Evolutionary conservation across 345 rosid species (phyloP), one percentile per base, ranked within the genome.

Genomic region (Bruguiera sexangula): DNA sequence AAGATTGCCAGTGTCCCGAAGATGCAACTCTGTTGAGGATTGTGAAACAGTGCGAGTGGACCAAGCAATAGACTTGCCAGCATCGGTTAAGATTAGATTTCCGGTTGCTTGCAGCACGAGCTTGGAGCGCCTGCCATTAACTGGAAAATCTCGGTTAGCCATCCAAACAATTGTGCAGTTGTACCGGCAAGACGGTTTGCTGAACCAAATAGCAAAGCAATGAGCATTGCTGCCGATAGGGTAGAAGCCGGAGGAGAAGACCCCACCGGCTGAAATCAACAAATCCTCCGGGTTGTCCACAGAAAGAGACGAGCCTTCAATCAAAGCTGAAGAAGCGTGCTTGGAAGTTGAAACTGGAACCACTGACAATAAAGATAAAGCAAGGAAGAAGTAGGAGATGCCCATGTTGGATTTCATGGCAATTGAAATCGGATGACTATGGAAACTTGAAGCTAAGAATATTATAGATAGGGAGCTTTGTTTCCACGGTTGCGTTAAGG

Each of bases 141-240:
- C 82, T 0, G 85, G 85, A 10, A 36, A 2, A 55, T 73, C 71
- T 0, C 82, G 80, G 71, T 85, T 85, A 27, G 86, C 84, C 83
- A 78, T 80, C 86, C 84, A 85, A 21, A 82, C 73, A 1, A 73
- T 31, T 0, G 69, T 54, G 36, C 4, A 16, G 36, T 55, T 3
- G 50, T 43, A 43, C 21, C 16, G 9, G 69, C 65, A 62, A 2
- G 63, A 1, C 32, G 76, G 48, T 13, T 63, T 27, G 29, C 29
- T 27, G 29, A 27, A 2, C 29, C 29, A 27, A 27, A 27, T 27
- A 27, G 29, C 29, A 71, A 81, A 77, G 72, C 63, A 39, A 51
- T 59, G 72, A 46, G 82, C 80, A 58, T 81, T 78, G n/a, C 32
- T 27, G 53, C 76, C 84, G 29, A 67, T 67, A 19, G 56, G 59